A percentile compares a stretch with the other conserved stretches of the same genome.
Evolutionary conservation across 1,284 basidiomycete genomes (phyloP).

Genomic region (Cryptococcus depauperatus): DNA sequence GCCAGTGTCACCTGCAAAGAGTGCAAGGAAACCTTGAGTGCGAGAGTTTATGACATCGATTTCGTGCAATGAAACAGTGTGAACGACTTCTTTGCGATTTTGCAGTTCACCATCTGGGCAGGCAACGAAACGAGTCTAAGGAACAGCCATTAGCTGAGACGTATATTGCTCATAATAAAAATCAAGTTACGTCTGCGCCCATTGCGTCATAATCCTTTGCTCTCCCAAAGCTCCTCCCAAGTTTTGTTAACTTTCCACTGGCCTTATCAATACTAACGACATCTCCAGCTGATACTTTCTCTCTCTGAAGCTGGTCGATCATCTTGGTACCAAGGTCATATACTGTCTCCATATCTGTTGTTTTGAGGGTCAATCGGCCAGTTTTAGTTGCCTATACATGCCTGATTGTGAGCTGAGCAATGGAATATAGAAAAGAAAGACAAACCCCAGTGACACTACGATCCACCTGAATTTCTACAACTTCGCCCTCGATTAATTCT

Average conservation of each 20-base stretch:
- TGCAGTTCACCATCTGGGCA: conserved; percentile 97
- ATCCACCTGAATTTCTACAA: conserved; percentile 98
- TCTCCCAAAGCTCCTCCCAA: conserved; percentile 88
- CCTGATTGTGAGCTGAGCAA: conserved; percentile 7
- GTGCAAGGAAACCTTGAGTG: conserved; percentile 71
- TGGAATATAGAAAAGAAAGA: neutral
- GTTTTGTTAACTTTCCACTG: conserved; percentile 92
- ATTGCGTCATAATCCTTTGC: conserved; percentile 98
- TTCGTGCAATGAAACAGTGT: conserved; percentile 95
- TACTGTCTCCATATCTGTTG: conserved; percentile 99
- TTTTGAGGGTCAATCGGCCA: conserved; percentile 94
- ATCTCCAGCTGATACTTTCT: conserved; percentile 94
- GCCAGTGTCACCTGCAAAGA: conserved; percentile 78
- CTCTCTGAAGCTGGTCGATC: conserved; percentile 94
- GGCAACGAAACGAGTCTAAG: conserved; percentile 90
- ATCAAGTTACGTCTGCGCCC: conserved; percentile 80
- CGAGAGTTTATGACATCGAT: conserved; percentile 99
- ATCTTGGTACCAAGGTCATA: conserved; percentile 99
- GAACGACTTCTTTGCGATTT: conserved; percentile 91
- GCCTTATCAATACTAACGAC: conserved; percentile 96
- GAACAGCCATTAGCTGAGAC: neutral
- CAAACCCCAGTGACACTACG: conserved; percentile 84
- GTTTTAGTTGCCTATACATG: conserved; percentile 81
- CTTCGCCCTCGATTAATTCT: conserved; percentile 95
- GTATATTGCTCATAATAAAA: neutral